Evolutionary conservation across 257 asterid genomes (phyloP).

Genomic region (Solanum ahanhuiri): DNA sequence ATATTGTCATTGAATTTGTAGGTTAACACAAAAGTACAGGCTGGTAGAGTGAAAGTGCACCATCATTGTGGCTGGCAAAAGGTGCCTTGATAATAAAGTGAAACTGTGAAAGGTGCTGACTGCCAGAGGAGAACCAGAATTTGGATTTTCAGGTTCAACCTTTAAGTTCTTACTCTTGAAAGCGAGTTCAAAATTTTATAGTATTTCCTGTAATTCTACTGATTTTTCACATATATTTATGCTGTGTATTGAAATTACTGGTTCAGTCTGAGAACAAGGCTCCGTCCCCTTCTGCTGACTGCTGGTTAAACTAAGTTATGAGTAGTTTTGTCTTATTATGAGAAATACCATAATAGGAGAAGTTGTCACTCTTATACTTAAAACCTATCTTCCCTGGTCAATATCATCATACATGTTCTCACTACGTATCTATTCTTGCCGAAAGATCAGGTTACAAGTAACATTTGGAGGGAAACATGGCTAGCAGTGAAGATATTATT

Average conservation of each 20-base stretch:
- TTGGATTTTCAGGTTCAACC: background rate
- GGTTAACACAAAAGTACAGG: background rate
- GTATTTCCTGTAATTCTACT: background rate
- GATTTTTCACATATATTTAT: background rate
- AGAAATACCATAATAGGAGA: background rate
- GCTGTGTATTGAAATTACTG: background rate
- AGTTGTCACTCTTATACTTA: background rate
- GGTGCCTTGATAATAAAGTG: background rate
- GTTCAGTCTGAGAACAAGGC: background rate
- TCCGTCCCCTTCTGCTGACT: background rate
- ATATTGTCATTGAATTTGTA: background rate
- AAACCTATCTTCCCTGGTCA: background rate
- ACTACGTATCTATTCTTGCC: background rate
- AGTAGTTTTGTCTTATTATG: background rate
- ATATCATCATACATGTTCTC: background rate
- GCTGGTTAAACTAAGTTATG: background rate
- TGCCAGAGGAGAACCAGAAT: background rate
- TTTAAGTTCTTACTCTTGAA: background rate
- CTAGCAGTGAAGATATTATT: conserved; percentile 50
- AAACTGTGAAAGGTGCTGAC: background rate
- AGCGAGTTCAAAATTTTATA: background rate
- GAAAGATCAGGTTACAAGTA: background rate
- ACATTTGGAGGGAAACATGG: conserved; percentile 28
- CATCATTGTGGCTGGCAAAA: background rate
- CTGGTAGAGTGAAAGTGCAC: background rate